Conservation (phyloP, 2,329 filamentous ascomycete species). For the Coleophoma cylindrospora region DNA sequence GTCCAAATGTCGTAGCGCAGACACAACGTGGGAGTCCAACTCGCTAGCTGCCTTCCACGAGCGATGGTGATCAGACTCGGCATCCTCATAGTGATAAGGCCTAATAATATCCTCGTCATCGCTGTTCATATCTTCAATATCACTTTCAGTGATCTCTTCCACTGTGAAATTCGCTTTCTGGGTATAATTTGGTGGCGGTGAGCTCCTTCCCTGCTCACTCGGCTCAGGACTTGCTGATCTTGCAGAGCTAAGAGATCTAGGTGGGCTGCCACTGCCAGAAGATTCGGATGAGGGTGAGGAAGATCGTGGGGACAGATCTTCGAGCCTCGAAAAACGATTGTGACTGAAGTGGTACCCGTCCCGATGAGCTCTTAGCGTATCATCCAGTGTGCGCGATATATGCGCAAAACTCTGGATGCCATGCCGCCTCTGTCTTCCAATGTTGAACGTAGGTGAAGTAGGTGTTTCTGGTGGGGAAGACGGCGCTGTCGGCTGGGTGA, state of each 20-base stretch:
- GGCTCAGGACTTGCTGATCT: not conserved
- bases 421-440: conserved; percentile 19
- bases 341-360: conserved; percentile 28
- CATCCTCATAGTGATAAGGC: conserved; percentile 27
- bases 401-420: conserved; percentile 17
- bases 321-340: conserved; percentile 25
- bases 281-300: conserved; percentile 25
- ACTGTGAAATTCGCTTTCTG: conserved; percentile 23
- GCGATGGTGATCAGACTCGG: conserved; percentile 20
- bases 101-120: conserved; percentile 21
- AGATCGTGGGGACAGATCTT: conserved; percentile 34
- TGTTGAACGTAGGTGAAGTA: conserved; percentile 29
- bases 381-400: conserved; percentile 27
- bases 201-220: not conserved
- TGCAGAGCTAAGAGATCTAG: conserved; percentile 19
- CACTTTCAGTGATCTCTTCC: conserved; percentile 22
- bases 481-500: conserved; percentile 31
- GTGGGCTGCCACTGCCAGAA: conserved; percentile 18
- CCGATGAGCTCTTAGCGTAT: conserved; percentile 35
- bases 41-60: conserved; percentile 14
- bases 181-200: conserved; percentile 6
- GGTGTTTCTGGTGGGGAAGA: conserved; percentile 45
- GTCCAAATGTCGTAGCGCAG: conserved; percentile 15
- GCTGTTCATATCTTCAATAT: conserved; percentile 21
- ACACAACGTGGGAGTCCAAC: conserved; percentile 14